Conservation (phyloP, 495 filamentous ascomycete genomes). For the Trichoderma orchidacearum region DNA sequence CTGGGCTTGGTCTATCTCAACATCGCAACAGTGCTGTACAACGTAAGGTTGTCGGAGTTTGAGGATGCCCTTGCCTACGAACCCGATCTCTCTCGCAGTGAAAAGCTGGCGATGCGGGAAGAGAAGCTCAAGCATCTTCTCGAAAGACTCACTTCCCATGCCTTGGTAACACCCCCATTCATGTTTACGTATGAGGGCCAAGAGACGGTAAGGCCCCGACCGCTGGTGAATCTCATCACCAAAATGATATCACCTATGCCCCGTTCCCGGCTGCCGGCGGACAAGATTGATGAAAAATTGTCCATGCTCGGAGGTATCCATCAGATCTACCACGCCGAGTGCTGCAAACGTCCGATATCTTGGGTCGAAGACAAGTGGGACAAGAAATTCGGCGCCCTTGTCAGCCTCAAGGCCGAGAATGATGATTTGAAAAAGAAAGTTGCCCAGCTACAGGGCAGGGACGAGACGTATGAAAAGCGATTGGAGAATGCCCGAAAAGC, state of each 20-base stretch:
- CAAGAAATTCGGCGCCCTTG: slow-evolving; percentile 15
- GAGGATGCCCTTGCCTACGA: slow-evolving; percentile 17
- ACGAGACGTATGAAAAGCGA: slow-evolving; percentile 18
- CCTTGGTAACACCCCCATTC: slow-evolving; percentile 8
- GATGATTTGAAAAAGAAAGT: slow-evolving; percentile 13
- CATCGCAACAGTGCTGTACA: slow-evolving; percentile 18
- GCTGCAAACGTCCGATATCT: slow-evolving; percentile 11
- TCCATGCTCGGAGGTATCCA: slow-evolving; percentile 25
- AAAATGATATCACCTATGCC: slow-evolving; percentile 18
- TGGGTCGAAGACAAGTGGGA: background rate
- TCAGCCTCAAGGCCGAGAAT: slow-evolving; percentile 6
- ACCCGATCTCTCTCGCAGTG: background rate
- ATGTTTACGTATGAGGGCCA: background rate
- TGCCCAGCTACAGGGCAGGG: slow-evolving; percentile 15
- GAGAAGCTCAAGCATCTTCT: slow-evolving; percentile 15
- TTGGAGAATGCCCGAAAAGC: slow-evolving; percentile 12
- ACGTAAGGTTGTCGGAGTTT: slow-evolving; percentile 17
- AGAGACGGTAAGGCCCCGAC: slow-evolving; percentile 14
- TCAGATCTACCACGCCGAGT: slow-evolving; percentile 25
- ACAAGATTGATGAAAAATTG: slow-evolving; percentile 17
- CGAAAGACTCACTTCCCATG: slow-evolving; percentile 10
- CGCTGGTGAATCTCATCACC: slow-evolving; percentile 16
- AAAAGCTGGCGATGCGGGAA: slow-evolving; percentile 2
- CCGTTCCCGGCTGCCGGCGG: slow-evolving; percentile 13
- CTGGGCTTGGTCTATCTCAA: slow-evolving; percentile 20